Base-by-base conservation (phyloP, 768 basidiomycete genomes). In the Gloeostereum incarnatum region DNA sequence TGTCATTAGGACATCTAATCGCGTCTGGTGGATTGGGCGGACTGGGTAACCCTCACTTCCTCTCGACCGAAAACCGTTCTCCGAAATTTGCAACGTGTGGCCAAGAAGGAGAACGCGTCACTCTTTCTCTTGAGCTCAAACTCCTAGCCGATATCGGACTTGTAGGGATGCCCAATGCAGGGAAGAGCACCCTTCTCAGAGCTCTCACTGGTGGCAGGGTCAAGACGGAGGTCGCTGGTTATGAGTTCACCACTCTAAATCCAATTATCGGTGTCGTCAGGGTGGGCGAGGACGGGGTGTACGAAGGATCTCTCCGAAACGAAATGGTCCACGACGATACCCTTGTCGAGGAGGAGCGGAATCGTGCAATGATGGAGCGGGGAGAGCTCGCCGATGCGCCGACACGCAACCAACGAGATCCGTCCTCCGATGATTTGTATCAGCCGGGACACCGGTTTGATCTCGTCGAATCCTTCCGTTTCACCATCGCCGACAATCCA, bases 401-500 rank as follows among this genome's bases (percentile, higher is more conserved):
- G 13, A 76, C 75, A 1, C 63, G 73, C 16, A 77, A 79, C 45
- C 68, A 75, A 48, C 34, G 30, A 35, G 33, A 25, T 1, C 14
- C 27, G 4, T 11, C 4, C 10, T 20, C 25, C 7, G 38, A 39
- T 16, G 43, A 6, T 42, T 47, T 31, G 50, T 53, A n/a, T 49
- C 61, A 23, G 75, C n/a, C n/a, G n/a, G n/a, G 74, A 1, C 62
- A 73, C 49, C 60, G 61, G 25, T 81, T 80, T 42, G 73, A 80
- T 49, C 48, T 74, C 22, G 65, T 66, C 30, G 93, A 98, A 58
- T 60, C 66, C 4, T 82, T 89, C 56, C 75, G 96, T 7, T 96
- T 98, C 67, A 96, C 91, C 10, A 80, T 99, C 47, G 88, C 92
- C 25, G 96, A 99, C 61, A 98, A 97, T 53, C 96, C 96, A 0